A percentile compares a stretch with the other conserved stretches of the same genome.
These are phyloP conservation scores for Neoboletus magnificus DNA, from an alignment of 768 basidiomycete species.

Conservation along the genomic window DNA sequence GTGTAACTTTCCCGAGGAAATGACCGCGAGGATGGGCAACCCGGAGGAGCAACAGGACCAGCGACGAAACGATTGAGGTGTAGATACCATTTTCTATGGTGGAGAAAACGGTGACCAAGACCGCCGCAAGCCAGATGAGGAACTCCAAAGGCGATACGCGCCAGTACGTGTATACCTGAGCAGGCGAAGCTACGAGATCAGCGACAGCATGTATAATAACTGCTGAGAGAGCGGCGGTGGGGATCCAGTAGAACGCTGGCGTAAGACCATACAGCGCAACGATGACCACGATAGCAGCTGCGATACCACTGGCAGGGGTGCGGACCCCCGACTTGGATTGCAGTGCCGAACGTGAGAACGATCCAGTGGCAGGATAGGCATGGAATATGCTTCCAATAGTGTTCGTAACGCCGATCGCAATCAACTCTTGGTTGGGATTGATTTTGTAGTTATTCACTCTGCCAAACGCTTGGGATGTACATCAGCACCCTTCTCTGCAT, in stretches of 20 bases:
- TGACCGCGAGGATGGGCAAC: constrained; percentile 84
- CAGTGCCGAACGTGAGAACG: constrained; percentile 96
- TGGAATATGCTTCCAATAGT: constrained; percentile 84
- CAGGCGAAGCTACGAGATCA: constrained; percentile 82
- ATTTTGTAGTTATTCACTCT: constrained; percentile 94
- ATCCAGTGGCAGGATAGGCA: constrained; percentile 96
- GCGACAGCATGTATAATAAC: constrained; percentile 93
- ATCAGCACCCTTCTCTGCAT: constrained; percentile 8
- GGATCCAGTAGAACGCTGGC: constrained; percentile 89
- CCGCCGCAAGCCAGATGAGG: constrained; percentile 82
- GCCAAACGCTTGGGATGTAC: constrained; percentile 70
- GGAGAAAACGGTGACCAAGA: constrained; percentile 89
- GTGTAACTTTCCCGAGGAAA: constrained; percentile 83
- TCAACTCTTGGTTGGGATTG: constrained; percentile 89
- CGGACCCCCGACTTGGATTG: constrained; percentile 97
- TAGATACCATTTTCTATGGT: constrained; percentile 93
- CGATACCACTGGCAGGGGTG: constrained; percentile 85
- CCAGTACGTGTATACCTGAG: constrained; percentile 87
- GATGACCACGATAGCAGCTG: constrained; percentile 84
- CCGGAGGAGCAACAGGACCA: constrained; percentile 78
- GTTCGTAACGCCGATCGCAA: constrained; percentile 97
- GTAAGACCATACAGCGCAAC: constrained; percentile 95
- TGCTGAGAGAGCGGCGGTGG: constrained; percentile 78
- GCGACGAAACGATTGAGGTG: constrained; percentile 76
- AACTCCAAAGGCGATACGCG: constrained; percentile 91